A percentile compares a stretch with the other conserved stretches of the same genome.
These are phyloP conservation scores for button mushroom (Agaricus bisporus) DNA, from an alignment of 768 basidiomycete species.

Conservation along the genomic window DNA sequence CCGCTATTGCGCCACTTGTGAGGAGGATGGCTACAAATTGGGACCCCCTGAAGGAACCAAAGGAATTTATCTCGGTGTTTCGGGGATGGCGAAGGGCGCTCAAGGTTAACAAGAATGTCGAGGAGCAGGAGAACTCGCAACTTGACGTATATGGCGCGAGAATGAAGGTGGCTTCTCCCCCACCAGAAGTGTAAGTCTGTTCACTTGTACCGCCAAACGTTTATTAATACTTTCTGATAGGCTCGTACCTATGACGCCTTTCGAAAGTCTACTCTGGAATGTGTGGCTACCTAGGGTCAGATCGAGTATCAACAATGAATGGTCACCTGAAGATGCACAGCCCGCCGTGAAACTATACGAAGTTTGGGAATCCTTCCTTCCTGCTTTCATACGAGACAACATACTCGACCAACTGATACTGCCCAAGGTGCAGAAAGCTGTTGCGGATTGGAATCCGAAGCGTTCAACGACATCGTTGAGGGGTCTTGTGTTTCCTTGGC, in stretches of 20 bases:
- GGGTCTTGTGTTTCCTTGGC: slow-evolving; percentile 90
- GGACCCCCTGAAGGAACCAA: slow-evolving; percentile 80
- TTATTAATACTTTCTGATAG: slow-evolving; percentile 30
- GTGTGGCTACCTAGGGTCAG: slow-evolving; percentile 95
- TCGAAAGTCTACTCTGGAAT: slow-evolving; percentile 91
- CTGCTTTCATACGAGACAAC: slow-evolving; percentile 90
- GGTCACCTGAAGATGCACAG: slow-evolving; percentile 68
- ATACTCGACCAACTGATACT: slow-evolving; percentile 93
- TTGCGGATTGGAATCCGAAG: slow-evolving; percentile 77
- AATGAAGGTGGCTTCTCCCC: slow-evolving; percentile 21
- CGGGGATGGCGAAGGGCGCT: slow-evolving; percentile 65
- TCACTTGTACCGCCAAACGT: neutral
- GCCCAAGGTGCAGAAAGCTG: slow-evolving; percentile 83
- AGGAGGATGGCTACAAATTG: slow-evolving; percentile 70
- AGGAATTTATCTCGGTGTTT: slow-evolving; percentile 57
- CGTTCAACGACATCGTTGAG: slow-evolving; percentile 57
- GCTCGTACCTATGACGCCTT: slow-evolving; percentile 78
- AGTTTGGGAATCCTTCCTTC: slow-evolving; percentile 82
- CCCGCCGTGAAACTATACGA: slow-evolving; percentile 83
- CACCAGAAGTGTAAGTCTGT: slow-evolving; percentile 28
- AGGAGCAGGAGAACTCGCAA: slow-evolving; percentile 36
- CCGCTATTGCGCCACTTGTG: slow-evolving; percentile 80
- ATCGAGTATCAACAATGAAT: slow-evolving; percentile 91
- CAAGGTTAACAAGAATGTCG: slow-evolving; percentile 41
- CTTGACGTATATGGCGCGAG: slow-evolving; percentile 55